Percentiles rank a stretch among this genome's conserved stretches.
Evolutionary conservation across 768 basidiomycete genomes (phyloP).

Genomic region (Gelatoporia subvermispora): DNA sequence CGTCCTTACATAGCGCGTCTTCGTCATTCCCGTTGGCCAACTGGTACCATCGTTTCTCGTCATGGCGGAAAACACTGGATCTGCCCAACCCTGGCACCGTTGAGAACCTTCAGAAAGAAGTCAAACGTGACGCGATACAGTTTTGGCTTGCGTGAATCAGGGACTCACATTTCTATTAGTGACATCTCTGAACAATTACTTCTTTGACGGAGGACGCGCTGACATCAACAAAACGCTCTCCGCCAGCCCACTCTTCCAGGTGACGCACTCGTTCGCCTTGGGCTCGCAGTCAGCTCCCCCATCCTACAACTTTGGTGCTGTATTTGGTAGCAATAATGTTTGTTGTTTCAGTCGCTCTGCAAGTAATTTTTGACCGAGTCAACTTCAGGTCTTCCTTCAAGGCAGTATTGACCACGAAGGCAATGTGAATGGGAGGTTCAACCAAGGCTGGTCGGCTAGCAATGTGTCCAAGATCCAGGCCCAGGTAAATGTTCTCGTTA

Average conservation of each 20-base stretch:
- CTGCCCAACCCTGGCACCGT: conserved; percentile 89
- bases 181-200: conserved; percentile 88
- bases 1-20: background rate
- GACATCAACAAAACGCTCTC: conserved; percentile 94
- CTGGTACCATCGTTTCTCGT: conserved; percentile 67
- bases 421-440: conserved; percentile 80
- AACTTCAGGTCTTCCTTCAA: conserved; percentile 79
- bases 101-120: conserved; percentile 91
- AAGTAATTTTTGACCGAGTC: background rate
- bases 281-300: conserved; percentile 82
- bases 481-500: conserved; percentile 53
- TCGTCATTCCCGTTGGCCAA: conserved; percentile 51
- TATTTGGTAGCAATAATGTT: conserved; percentile 84
- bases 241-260: conserved; percentile 93
- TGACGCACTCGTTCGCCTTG: conserved; percentile 91
- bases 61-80: conserved; percentile 78
- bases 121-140: conserved; percentile 59
- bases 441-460: conserved; percentile 79
- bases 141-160: background rate
- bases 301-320: conserved; percentile 91
- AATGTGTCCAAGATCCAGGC: conserved; percentile 84
- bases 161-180: conserved; percentile 38
- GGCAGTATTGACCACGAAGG: conserved; percentile 94
- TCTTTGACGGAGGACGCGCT: conserved; percentile 96
- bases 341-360: conserved; percentile 10